A percentile compares a stretch with the other conserved stretches of the same genome.
These are phyloP conservation scores for Trichoderma virens DNA, from an alignment of 495 filamentous ascomycete species.

Conservation along the genomic window DNA sequence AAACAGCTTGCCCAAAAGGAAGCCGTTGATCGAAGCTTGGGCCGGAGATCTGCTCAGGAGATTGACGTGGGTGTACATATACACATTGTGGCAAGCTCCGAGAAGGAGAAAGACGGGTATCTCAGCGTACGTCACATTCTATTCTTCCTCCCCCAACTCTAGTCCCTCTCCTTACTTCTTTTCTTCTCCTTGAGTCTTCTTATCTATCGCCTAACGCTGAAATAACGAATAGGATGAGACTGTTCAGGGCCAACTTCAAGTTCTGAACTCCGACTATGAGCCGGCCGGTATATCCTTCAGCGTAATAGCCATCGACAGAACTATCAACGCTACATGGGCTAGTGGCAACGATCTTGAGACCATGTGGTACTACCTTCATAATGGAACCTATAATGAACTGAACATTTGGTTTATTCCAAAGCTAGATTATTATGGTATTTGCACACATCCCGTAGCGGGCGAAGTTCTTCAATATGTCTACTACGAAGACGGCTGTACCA, in stretches of 20 bases:
- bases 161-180: neutral
- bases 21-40: neutral
- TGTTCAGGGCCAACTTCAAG: slow-evolving; percentile 35
- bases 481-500: slow-evolving; percentile 50
- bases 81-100: neutral
- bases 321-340: slow-evolving; percentile 51
- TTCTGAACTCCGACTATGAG: slow-evolving; percentile 44
- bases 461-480: slow-evolving; percentile 29
- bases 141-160: neutral
- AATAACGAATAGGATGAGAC: slow-evolving; percentile 22
- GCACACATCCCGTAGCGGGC: slow-evolving; percentile 40
- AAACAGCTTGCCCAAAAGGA: neutral
- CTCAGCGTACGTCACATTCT: neutral
- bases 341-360: slow-evolving; percentile 35
- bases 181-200: neutral
- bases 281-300: slow-evolving; percentile 46
- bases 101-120: neutral
- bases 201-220: neutral
- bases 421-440: slow-evolving; percentile 45
- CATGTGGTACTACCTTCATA: slow-evolving; percentile 53
- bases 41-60: neutral
- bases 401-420: slow-evolving; percentile 58
- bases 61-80: neutral
- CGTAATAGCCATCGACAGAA: slow-evolving; percentile 44
- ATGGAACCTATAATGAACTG: slow-evolving; percentile 51